These are phyloP conservation scores for Leucocoprinus birnbaumii DNA, from an alignment of 768 basidiomycete genomes.

Conservation along the genomic window DNA sequence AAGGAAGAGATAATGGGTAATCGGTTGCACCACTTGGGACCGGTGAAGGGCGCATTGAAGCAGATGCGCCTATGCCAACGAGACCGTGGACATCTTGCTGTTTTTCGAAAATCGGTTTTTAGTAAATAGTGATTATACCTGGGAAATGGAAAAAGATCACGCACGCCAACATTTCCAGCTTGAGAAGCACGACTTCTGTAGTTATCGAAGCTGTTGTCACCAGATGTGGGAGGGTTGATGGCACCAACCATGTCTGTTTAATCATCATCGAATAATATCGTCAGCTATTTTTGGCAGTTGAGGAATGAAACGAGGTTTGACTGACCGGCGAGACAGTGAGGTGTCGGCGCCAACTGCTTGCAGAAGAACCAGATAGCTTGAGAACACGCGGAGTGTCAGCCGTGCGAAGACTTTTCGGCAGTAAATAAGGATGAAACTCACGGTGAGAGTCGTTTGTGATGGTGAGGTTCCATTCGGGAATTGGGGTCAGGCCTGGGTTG, in stretches of 20 bases:
- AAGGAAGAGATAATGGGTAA: too few species aligned
- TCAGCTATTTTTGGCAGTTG: not conserved
- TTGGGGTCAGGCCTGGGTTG: constrained; percentile 14
- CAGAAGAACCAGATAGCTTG: constrained; percentile 60
- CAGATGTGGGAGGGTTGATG: constrained; percentile 48
- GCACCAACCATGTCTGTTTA: constrained; percentile 43
- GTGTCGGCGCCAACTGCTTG: constrained; percentile 36
- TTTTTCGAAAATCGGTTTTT: not conserved
- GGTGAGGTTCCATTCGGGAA: constrained; percentile 47
- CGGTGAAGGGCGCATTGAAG: constrained; percentile 40
- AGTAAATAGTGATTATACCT: not conserved
- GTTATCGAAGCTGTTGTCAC: constrained; percentile 37
- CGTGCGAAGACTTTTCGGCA: constrained; percentile 15
- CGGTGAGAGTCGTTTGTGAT: constrained; percentile 44
- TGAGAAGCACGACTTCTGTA: constrained; percentile 31
- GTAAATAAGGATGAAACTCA: constrained; percentile 27
- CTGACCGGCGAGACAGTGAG: constrained; percentile 39
- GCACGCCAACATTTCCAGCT: constrained; percentile 29
- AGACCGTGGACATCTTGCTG: constrained; percentile 41
- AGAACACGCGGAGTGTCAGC: constrained; percentile 3
- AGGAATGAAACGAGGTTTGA: not conserved
- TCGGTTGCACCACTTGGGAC: constrained; percentile 29
- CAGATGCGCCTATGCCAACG: constrained; percentile 45
- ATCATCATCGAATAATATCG: not conserved
- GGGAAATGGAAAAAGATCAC: constrained; percentile 13